A percentile compares a stretch with the other conserved stretches of the same genome.
These are phyloP conservation scores for Skeletonema tropicum DNA, from an alignment of 108 stramenopile species.

Conservation along the genomic window DNA sequence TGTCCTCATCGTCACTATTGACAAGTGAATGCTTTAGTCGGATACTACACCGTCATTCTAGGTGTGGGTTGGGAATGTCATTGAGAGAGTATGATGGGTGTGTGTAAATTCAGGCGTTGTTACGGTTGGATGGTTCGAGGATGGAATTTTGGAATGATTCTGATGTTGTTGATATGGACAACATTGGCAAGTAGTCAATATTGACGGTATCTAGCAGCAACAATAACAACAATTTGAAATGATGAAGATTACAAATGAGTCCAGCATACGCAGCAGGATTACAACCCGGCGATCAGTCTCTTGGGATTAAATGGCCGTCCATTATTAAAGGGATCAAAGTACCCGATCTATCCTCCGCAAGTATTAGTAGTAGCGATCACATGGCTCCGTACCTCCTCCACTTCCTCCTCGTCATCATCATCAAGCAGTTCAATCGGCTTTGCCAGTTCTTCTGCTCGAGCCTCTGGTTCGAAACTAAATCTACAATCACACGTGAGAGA, in stretches of 20 bases:
- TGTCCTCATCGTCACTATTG: constrained; percentile 9
- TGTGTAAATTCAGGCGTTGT: constrained; percentile 57
- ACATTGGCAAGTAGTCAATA: background rate
- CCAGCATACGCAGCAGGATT: constrained; percentile 66
- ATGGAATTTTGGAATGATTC: constrained; percentile 9
- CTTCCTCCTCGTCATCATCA: no score
- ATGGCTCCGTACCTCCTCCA: no score
- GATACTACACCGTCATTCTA: constrained; percentile 50
- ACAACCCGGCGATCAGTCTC: constrained; percentile 61
- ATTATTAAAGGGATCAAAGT: constrained; percentile 29
- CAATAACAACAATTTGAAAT: background rate
- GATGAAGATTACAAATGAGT: constrained; percentile 25
- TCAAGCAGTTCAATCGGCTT: background rate
- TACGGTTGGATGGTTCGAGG: constrained; percentile 31
- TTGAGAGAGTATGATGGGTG: constrained; percentile 54
- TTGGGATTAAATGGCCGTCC: constrained; percentile 80
- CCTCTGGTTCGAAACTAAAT: background rate
- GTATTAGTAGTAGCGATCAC: constrained; percentile 6
- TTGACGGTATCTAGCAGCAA: background rate
- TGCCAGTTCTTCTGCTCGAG: background rate
- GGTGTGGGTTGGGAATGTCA: constrained; percentile 74
- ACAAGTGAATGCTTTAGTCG: constrained; percentile 19
- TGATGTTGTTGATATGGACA: no score
- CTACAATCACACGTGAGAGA: background rate
- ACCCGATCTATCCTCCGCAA: constrained; percentile 6